Conservation (phyloP, 352 stramenopile genomes). For the Globisporangium megalacanthum region DNA sequence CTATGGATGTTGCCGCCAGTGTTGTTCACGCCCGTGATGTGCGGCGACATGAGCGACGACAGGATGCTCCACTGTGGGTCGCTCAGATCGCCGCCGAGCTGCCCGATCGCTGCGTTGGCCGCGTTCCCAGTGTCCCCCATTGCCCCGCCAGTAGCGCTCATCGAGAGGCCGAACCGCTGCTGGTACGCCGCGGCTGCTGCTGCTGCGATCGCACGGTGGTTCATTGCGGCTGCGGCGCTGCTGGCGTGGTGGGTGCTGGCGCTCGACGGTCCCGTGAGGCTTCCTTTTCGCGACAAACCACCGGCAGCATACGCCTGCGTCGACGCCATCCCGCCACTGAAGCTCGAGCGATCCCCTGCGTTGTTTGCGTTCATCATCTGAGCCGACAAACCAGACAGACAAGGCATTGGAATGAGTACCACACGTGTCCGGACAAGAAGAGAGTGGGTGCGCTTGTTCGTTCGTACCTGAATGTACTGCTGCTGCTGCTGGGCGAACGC, state of each 20-base stretch:
- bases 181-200: slow-evolving; percentile 32
- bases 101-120: background rate
- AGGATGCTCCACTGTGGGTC: slow-evolving; percentile 79
- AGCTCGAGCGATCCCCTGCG: slow-evolving; percentile 8
- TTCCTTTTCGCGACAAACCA: slow-evolving; percentile 7
- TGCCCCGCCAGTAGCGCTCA: background rate
- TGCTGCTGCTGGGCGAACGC: slow-evolving; percentile 11
- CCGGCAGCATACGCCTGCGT: slow-evolving; percentile 10
- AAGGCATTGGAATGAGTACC: background rate
- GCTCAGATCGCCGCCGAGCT: slow-evolving; percentile 35
- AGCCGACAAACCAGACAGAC: too few relatives aligned
- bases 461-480: slow-evolving; percentile 8
- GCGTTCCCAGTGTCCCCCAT: background rate
- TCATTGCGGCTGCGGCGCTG: background rate
- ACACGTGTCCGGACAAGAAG: background rate
- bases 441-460: background rate
- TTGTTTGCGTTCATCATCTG: slow-evolving; percentile 1
- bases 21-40: slow-evolving; percentile 31
- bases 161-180: slow-evolving; percentile 24
- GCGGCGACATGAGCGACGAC: slow-evolving; percentile 72
- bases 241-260: slow-evolving; percentile 17
- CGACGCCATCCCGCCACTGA: background rate
- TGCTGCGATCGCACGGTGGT: slow-evolving; percentile 15
- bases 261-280: background rate
- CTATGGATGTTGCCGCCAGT: background rate